These are phyloP conservation scores for Coniochaeta sp. DNA, from an alignment of 2,329 filamentous ascomycete species.

Conservation along the genomic window DNA sequence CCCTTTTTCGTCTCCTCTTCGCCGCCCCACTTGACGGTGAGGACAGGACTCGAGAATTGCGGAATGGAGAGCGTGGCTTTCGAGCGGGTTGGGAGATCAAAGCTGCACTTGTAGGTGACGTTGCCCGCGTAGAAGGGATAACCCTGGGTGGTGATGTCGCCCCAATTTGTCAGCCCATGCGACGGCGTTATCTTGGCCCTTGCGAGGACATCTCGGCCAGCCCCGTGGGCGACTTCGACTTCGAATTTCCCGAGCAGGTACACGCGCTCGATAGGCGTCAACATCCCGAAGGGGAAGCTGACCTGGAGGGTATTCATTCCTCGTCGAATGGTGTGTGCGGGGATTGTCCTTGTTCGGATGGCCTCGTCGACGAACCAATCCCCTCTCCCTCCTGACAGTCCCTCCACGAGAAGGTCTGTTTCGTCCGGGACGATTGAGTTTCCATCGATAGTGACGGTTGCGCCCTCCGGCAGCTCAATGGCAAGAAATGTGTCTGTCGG, in stretches of 20 bases:
- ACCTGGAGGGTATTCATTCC: conserved; percentile 16
- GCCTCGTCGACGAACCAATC: conserved; percentile 23
- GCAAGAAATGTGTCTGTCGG: conserved; percentile 11
- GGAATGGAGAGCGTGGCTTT: conserved; percentile 10
- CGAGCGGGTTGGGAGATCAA: background rate
- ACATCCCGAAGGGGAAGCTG: conserved; percentile 17
- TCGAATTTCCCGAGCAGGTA: conserved; percentile 21
- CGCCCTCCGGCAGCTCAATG: conserved; percentile 15
- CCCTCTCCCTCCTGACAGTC: background rate
- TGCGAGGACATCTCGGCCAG: background rate
- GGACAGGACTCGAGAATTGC: conserved; percentile 15
- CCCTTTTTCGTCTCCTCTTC: conserved; percentile 9
- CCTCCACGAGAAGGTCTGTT: background rate
- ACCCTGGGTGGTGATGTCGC: conserved; percentile 17
- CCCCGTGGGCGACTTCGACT: conserved; percentile 9
- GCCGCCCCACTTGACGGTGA: conserved; percentile 8
- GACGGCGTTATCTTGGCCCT: conserved; percentile 7
- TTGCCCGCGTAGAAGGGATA: conserved; percentile 21
- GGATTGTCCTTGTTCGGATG: conserved; percentile 16
- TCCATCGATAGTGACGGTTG: conserved; percentile 14
- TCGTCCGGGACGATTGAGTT: background rate
- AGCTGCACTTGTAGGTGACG: conserved; percentile 13
- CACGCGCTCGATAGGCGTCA: conserved; percentile 21
- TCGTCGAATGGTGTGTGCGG: conserved; percentile 11
- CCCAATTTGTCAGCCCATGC: conserved; percentile 12